phyloP scores from a whole-genome alignment of 2,329 filamentous ascomycete species.

The Helotiales sp. region DNA sequence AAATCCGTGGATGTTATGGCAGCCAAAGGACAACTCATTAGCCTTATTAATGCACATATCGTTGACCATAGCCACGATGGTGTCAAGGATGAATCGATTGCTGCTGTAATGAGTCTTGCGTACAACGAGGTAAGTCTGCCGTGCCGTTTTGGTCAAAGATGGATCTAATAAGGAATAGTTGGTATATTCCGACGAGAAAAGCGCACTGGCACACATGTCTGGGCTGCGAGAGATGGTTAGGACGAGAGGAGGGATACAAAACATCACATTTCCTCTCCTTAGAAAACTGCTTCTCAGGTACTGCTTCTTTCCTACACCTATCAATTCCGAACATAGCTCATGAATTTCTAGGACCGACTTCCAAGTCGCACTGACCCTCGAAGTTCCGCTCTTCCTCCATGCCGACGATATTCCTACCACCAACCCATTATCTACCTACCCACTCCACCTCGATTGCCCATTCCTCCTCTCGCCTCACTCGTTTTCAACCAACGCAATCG shows the following conservation, averaged over 20 bases:
- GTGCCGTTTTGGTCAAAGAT: conserved; percentile 12
- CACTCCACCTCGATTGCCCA: conserved; percentile 28
- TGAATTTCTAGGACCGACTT: conserved; percentile 32
- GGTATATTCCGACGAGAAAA: conserved; percentile 32
- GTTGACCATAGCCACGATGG: conserved; percentile 16
- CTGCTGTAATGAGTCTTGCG: conserved; percentile 34
- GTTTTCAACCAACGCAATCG: conserved; percentile 19
- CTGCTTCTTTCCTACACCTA: conserved; percentile 13
- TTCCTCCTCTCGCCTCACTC: conserved; percentile 23
- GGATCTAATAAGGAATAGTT: conserved; percentile 7
- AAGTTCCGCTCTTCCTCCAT: conserved; percentile 33
- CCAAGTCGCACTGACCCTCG: conserved; percentile 34
- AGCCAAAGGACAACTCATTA: conserved; percentile 31
- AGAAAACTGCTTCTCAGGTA: conserved; percentile 30
- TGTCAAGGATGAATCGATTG: conserved; percentile 32
- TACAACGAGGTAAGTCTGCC: conserved; percentile 31
- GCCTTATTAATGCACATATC: conserved; percentile 32
- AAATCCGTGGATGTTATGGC: conserved; percentile 31
- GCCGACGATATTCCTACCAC: conserved; percentile 13
- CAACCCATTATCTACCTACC: conserved; percentile 18
- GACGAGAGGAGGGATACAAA: conserved; percentile 29
- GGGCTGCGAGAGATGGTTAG: conserved; percentile 35
- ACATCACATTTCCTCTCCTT: conserved; percentile 16
- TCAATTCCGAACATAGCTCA: background rate
- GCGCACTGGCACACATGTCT: conserved; percentile 33